Conservation (phyloP, 768 basidiomycete species). For the Tricholomella constricta region DNA sequence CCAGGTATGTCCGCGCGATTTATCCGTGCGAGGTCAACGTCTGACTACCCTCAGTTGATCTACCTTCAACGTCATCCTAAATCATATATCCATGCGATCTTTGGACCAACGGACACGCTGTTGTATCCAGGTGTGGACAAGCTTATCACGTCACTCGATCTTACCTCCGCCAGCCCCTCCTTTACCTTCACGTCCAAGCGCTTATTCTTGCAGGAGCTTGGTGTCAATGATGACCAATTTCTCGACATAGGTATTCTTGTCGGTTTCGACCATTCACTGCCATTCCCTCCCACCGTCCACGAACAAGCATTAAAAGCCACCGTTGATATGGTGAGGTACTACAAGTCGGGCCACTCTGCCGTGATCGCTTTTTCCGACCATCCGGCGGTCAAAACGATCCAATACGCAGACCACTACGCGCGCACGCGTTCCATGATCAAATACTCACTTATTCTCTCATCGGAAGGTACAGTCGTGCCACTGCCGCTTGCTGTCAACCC, state of each 20-base stretch:
- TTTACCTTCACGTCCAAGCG: conserved; percentile 89
- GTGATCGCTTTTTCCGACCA: conserved; percentile 79
- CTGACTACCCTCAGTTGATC: conserved; percentile 61
- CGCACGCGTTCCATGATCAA: conserved; percentile 91
- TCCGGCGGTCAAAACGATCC: conserved; percentile 75
- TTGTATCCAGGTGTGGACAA: conserved; percentile 88
- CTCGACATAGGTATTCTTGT: conserved; percentile 92
- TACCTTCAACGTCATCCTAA: conserved; percentile 94
- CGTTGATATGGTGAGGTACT: conserved; percentile 90
- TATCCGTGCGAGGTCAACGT: neutral
- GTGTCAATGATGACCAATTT: conserved; percentile 85
- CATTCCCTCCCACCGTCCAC: conserved; percentile 82
- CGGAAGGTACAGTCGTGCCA: conserved; percentile 81
- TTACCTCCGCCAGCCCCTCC: conserved; percentile 61
- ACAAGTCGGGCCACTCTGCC: conserved; percentile 85
- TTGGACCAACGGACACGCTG: conserved; percentile 86
- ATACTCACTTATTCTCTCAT: conserved; percentile 86
- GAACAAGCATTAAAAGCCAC: conserved; percentile 83
- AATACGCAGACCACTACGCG: conserved; percentile 85
- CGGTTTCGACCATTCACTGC: conserved; percentile 78
- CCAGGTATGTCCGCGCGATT: conserved; percentile 60
- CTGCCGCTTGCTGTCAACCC: conserved; percentile 69
- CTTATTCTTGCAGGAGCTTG: conserved; percentile 56
- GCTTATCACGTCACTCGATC: conserved; percentile 87
- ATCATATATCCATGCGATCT: conserved; percentile 93